Conservation (phyloP, 2,329 filamentous ascomycete species). For the Cladophialophora yegresii region DNA sequence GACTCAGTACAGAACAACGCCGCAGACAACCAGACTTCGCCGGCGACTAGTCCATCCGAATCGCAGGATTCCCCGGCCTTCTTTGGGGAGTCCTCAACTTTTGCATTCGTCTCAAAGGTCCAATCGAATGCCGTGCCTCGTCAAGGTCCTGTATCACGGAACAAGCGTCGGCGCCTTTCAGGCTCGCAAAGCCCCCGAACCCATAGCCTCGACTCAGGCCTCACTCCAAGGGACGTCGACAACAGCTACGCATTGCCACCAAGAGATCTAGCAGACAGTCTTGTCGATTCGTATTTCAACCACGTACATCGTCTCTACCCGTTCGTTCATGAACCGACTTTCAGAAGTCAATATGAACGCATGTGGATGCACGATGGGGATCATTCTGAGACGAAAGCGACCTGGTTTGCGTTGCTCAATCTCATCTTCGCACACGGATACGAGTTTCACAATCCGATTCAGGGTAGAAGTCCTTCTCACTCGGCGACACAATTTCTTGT, state of each 20-base stretch:
- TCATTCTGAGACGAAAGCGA: constrained; percentile 2
- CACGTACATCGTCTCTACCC: constrained; percentile 11
- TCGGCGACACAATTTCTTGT: constrained; percentile 4
- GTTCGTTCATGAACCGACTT: constrained; percentile 13
- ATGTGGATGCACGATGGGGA: constrained; percentile 5
- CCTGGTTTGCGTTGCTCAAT: constrained; percentile 13
- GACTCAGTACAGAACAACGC: neutral
- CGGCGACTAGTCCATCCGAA: neutral
- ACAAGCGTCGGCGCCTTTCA: neutral
- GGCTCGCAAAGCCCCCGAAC: neutral
- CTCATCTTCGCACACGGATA: constrained; percentile 13
- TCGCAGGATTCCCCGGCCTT: neutral
- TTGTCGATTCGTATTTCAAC: constrained; percentile 19
- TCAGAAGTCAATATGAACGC: constrained; percentile 10
- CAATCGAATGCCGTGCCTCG: neutral
- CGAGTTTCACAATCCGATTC: constrained; percentile 8
- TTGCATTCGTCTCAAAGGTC: neutral
- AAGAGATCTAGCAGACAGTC: constrained; percentile 3
- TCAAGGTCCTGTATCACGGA: neutral
- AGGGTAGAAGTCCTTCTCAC: neutral
- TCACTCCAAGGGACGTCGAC: neutral
- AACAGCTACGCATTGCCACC: neutral
- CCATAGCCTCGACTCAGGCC: neutral
- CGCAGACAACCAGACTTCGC: neutral
- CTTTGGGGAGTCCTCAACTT: neutral